Base-by-base conservation (phyloP, 2,329 filamentous ascomycete genomes). In the Pseudogymnoascus sp. region DNA sequence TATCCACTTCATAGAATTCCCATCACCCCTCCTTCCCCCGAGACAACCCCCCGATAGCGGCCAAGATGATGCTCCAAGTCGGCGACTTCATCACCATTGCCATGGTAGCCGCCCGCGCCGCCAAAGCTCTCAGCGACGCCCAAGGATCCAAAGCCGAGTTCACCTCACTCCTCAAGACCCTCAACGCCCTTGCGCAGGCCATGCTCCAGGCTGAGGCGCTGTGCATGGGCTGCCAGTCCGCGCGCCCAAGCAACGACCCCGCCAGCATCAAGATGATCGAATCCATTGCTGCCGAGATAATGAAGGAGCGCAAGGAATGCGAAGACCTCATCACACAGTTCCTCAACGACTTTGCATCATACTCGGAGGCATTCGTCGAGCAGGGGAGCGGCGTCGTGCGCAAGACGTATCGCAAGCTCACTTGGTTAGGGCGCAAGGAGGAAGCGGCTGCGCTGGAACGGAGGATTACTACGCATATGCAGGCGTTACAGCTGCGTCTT, bases 271-370 rank as follows among this genome's bases (percentile, higher is more conserved):
- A 52, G n/a, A 52, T 52, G 45, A 7, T 52, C 8, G 45, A 52
- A 52, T 31, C 45, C 26, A 52, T 52, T 26, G 45, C 26, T 19
- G 8, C 26, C 45, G 45, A 52, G n/a, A 52, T 52, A 4, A 52
- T 33, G n/a, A 52, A 52, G 26, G 45, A 52, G 45, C 45, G 45
- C 45, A 52, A 52, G 45, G 45, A 52, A 4, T 52, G 45, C 45
- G 45, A 52, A 26, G 5, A 52, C n/a, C 45, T 52, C 8, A 52
- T 52, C 26, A 31, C n/a, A n/a, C 45, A 52, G 26, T 52, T 52
- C 10, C 45, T 52, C n/a, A 11, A 16, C 5, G 45, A 52, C 45
- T 52, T 52, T 52, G 29, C 45, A 1, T 26, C 45, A 26, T 52
- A 52, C 26, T 52, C 45, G 26, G 45, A 52, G 1, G 45, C 45